Evolutionary conservation across 208 protist genomes (phyloP).

Genomic region (Leishmania lainsoni): DNA sequence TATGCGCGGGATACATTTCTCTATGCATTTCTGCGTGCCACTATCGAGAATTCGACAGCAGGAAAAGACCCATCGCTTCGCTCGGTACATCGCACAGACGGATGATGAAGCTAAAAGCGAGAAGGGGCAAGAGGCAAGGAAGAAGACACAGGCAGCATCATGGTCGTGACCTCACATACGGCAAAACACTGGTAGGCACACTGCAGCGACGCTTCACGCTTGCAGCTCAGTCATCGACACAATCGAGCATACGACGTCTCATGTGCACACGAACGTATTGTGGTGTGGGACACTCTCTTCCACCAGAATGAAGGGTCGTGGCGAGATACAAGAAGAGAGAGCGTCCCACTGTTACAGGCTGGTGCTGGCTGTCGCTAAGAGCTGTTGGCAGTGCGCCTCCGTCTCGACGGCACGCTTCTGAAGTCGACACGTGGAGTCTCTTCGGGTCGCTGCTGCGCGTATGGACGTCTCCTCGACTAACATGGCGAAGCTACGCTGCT

Average conservation of each 20-base stretch:
- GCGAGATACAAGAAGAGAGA: too few relatives aligned
- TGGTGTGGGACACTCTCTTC: not conserved
- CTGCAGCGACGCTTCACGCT: not conserved
- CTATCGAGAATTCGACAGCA: not conserved
- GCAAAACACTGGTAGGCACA: not conserved
- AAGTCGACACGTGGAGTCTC: slow-evolving; percentile 58
- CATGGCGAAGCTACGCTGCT: slow-evolving; percentile 65
- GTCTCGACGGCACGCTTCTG: slow-evolving; percentile 50
- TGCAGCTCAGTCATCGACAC: not conserved
- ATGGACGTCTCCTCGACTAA: slow-evolving; percentile 70
- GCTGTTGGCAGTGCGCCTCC: slow-evolving; percentile 33
- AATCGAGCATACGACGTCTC: not conserved
- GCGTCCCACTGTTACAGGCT: slow-evolving; percentile 22
- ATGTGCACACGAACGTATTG: not conserved
- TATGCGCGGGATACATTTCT: not conserved
- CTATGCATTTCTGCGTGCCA: not conserved
- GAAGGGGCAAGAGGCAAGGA: not conserved
- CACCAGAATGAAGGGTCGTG: not conserved
- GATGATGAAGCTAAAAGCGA: not conserved
- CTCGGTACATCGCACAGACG: not conserved
- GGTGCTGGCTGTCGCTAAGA: slow-evolving; percentile 28
- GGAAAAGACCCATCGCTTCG: not conserved
- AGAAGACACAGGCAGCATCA: not conserved
- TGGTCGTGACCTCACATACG: not conserved
- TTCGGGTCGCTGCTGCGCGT: slow-evolving; percentile 38